phyloP scores from a whole-genome alignment of 2,329 filamentous ascomycete species.

The Cryphonectria naterciae region DNA sequence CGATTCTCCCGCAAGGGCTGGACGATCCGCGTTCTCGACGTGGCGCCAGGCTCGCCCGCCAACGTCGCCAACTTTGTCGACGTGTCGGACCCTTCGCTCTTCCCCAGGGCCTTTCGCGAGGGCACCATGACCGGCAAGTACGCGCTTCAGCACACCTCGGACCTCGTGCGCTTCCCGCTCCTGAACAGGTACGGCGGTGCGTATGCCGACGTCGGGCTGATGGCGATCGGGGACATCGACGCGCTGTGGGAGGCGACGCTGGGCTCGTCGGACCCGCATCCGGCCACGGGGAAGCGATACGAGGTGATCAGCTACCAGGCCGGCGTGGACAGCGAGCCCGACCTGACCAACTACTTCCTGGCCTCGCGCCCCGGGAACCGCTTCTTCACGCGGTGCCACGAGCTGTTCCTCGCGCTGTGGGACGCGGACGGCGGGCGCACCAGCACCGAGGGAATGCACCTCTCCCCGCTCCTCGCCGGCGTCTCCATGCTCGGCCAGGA shows the following conservation, averaged over 20 bases:
- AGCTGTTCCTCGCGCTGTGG: slow-evolving; percentile 57
- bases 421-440: slow-evolving; percentile 45
- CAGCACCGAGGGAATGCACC: slow-evolving; percentile 55
- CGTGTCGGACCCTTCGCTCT: slow-evolving; percentile 44
- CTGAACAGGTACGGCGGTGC: slow-evolving; percentile 61
- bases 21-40: slow-evolving; percentile 56
- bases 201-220: slow-evolving; percentile 60
- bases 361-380: slow-evolving; percentile 43
- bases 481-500: slow-evolving; percentile 44
- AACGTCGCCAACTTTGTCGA: slow-evolving; percentile 56
- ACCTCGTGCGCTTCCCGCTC: slow-evolving; percentile 61
- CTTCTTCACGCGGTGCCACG: slow-evolving; percentile 51
- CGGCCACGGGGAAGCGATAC: slow-evolving; percentile 42
- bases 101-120: slow-evolving; percentile 56
- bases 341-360: slow-evolving; percentile 56
- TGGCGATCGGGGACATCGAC: slow-evolving; percentile 62
- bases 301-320: slow-evolving; percentile 53
- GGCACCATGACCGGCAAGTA: slow-evolving; percentile 53
- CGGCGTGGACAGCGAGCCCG: slow-evolving; percentile 39
- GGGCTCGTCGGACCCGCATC: slow-evolving; percentile 40
- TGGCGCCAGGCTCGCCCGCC: slow-evolving; percentile 46
- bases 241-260: slow-evolving; percentile 55
- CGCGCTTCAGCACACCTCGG: slow-evolving; percentile 58
- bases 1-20: slow-evolving; percentile 56
- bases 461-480: slow-evolving; percentile 50